Conservation (phyloP, 2,329 filamentous ascomycete genomes). For the Eutypella sp. region DNA sequence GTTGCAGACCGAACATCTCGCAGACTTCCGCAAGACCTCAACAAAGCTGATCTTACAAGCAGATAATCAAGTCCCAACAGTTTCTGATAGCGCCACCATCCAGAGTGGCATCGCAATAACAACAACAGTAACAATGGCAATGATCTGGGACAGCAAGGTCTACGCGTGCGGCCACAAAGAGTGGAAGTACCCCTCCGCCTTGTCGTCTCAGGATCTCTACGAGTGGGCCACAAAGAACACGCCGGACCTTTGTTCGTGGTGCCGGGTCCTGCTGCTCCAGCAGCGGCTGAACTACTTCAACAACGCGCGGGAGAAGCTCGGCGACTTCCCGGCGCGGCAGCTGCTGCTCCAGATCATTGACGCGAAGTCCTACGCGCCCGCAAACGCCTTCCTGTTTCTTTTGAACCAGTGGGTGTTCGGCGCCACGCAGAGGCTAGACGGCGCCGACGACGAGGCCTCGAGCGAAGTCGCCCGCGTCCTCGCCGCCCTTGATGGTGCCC, state of each 20-base stretch:
- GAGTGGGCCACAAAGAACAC: neutral
- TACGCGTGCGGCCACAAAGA: neutral
- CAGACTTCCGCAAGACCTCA: too few relatives aligned
- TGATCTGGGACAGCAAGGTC: too few relatives aligned
- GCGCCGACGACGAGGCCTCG: neutral
- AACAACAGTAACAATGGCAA: too few relatives aligned
- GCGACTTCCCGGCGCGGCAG: neutral
- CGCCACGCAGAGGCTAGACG: neutral
- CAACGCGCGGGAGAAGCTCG: neutral
- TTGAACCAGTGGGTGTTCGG: neutral
- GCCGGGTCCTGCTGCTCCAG: neutral
- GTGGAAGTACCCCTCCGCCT: too few relatives aligned
- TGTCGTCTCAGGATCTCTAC: neutral
- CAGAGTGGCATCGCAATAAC: neutral
- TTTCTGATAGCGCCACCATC: too few relatives aligned
- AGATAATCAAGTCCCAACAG: too few relatives aligned
- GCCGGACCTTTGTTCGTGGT: neutral
- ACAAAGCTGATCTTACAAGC: too few relatives aligned
- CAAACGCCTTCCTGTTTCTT: neutral
- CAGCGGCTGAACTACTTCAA: neutral
- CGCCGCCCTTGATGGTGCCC: neutral
- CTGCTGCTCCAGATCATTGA: neutral
- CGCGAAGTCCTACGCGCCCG: neutral
- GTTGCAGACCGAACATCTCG: too few relatives aligned
- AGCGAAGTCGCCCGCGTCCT: neutral